Base-by-base conservation (phyloP, 192 early-diverging fungal genomes). In the Allomyces macrogynus region DNA sequence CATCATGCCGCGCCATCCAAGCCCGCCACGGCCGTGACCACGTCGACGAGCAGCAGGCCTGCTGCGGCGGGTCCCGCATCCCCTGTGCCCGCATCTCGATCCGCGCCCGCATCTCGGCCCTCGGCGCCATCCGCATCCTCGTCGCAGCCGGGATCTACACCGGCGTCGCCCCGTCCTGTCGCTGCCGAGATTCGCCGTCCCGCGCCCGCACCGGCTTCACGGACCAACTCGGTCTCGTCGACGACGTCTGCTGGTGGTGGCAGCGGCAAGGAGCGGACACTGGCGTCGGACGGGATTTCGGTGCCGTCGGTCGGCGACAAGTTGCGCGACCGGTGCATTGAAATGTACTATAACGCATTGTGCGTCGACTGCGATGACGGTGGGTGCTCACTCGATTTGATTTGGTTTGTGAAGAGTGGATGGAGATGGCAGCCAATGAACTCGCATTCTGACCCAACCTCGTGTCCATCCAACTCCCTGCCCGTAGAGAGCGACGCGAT, bases 341-440 rank as follows among this genome's bases (percentile, higher is more conserved):
- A 89, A 57, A 75, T 96, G 68, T 66, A 94, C 27, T 96, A 96
- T 67, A 80, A 82, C 67, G 82, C 88, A 1, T 70, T 93, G 63
- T 61, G 71, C 20, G 43, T 65, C 26, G 69, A 78, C 54, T 75
- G 72, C 69, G 65, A 70, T 24, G 67, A 65, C 10, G 27, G 23
- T 24, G 25, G 40, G 61, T 65, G n/a, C 61, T 63, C 43, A 44
- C 11, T 72, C n/a, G 62, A 43, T n/a, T 43, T 1, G n/a, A 43
- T 14, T 22, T 23, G 26, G 62, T 14, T 57, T 5, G 44, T n/a
- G 16, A 2, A 16, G 1, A 20, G 49, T 14, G 32, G 32, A 40
- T 40, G 32, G 49, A 57, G 16, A n/a, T 20, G 16, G 12, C 20
- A 9, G 7, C 65, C 79, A 63, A 16, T n/a, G 18, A 63, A 25